Evolutionary conservation across 352 stramenopile genomes (phyloP), one percentile per base, ranked within the genome.

Genomic region (Phytophthora macrochlamydospora): DNA sequence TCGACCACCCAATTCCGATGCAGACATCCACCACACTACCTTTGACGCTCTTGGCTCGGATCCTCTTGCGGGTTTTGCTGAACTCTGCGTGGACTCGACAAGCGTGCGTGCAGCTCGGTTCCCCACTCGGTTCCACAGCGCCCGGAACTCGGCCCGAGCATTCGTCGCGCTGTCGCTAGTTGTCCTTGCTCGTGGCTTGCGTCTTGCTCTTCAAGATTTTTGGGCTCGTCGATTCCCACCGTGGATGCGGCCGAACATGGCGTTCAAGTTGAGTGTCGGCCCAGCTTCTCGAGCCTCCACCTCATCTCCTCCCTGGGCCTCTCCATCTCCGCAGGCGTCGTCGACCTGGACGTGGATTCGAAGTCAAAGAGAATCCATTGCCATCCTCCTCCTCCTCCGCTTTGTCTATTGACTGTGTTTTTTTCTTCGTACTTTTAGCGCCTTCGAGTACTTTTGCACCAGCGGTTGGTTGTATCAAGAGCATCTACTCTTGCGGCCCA

Each of bases 391-490:
- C 1, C 1, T 42, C 4, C 12, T 42, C 18, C 18, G 18, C 18
- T 24, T 24, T 24, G 18, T 24, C 18, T 24, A 0, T 24, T 24
- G 18, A 24, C 18, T 24, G n/a, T n/a, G 18, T 24, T 24, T 24
- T 24, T 30, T 3, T 60, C n/a, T 7, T 37, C 51, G 9, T 32
- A 30, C 2, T 54, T 45, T 4, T 51, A 33, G 14, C 51, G 58
- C 12, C 66, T n/a, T 73, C 60, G 7, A 73, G 44, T 33, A 73
- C 66, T 0, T 44, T 65, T 9, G 60, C 66, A 29, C 66, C 66
- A 73, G 7, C 11, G 40, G 8, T 32, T 57, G 8, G 56, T 51
- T 1, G 60, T 69, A 30, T 69, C 59, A 7, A 65, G 31, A 2
- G 60, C 59, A 35, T 73, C 65, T 14, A 73, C 18, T 24, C 0